These are phyloP conservation scores for Echium plantagineum DNA, from an alignment of 257 asterid species.

Conservation along the genomic window DNA sequence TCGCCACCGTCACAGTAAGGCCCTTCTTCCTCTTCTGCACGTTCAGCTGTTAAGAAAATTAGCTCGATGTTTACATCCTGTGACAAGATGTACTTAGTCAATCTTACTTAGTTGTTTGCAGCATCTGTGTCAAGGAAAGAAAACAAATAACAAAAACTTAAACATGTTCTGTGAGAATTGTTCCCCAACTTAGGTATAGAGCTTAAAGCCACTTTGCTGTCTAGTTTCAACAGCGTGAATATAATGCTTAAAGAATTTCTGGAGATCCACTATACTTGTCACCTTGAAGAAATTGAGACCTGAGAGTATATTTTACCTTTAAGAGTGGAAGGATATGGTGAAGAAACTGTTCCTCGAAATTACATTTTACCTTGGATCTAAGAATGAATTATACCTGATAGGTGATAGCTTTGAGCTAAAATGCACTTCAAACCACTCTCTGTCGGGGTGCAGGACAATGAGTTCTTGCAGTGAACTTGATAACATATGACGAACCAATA, in stretches of 20 bases:
- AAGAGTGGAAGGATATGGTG: not conserved
- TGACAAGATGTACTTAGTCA: not conserved
- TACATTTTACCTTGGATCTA: not conserved
- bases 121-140: not conserved
- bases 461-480: too few species aligned
- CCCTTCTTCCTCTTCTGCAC: slow-evolving; percentile 2
- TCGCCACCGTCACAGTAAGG: slow-evolving; percentile 79
- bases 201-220: not conserved
- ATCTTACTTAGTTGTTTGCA: not conserved
- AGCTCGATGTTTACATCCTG: not conserved
- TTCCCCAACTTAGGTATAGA: not conserved
- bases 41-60: not conserved
- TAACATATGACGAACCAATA: too few species aligned
- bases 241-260: too few species aligned
- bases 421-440: not conserved
- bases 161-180: too few species aligned
- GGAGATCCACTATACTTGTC: not conserved
- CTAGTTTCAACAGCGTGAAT: not conserved
- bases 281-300: not conserved
- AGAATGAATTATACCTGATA: not conserved
- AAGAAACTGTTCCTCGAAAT: not conserved
- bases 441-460: not conserved
- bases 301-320: not conserved
- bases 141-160: not conserved
- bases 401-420: not conserved